Conservation (phyloP, 495 filamentous ascomycete species). For the Annulohypoxylon moriforme region DNA sequence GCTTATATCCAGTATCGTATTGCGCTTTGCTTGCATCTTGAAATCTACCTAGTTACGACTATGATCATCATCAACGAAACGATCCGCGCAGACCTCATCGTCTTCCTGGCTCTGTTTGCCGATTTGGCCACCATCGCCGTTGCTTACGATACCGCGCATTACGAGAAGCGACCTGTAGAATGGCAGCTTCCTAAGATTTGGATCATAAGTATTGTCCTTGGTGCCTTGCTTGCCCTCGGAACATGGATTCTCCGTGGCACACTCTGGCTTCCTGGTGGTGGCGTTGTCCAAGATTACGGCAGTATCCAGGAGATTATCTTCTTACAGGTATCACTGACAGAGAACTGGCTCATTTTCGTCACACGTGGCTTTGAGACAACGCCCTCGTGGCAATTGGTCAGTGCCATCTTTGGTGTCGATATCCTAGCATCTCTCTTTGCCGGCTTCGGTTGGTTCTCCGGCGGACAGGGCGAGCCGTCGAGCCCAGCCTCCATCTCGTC, state of each 20-base stretch:
- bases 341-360: conserved; percentile 96
- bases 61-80: conserved; percentile 84
- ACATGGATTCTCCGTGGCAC: conserved; percentile 84
- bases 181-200: conserved; percentile 92
- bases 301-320: conserved; percentile 83
- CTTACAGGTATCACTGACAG: conserved; percentile 85
- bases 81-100: conserved; percentile 83
- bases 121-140: conserved; percentile 91
- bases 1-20: conserved; percentile 95
- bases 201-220: conserved; percentile 85
- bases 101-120: conserved; percentile 91
- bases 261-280: conserved; percentile 74
- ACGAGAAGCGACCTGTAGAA: conserved; percentile 84
- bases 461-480: conserved; percentile 48
- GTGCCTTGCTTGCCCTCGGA: conserved; percentile 77
- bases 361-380: conserved; percentile 84
- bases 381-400: conserved; percentile 81
- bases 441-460: conserved; percentile 79
- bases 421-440: conserved; percentile 82
- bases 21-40: conserved; percentile 85
- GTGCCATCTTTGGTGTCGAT: conserved; percentile 82
- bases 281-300: conserved; percentile 86
- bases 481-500: conserved; percentile 37
- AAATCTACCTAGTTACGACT: conserved; percentile 88
- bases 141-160: conserved; percentile 90